Evolutionary conservation across 228 moss, liverwort and hornwort species (phyloP).

Genomic region (Sphagnum magellanicum): DNA sequence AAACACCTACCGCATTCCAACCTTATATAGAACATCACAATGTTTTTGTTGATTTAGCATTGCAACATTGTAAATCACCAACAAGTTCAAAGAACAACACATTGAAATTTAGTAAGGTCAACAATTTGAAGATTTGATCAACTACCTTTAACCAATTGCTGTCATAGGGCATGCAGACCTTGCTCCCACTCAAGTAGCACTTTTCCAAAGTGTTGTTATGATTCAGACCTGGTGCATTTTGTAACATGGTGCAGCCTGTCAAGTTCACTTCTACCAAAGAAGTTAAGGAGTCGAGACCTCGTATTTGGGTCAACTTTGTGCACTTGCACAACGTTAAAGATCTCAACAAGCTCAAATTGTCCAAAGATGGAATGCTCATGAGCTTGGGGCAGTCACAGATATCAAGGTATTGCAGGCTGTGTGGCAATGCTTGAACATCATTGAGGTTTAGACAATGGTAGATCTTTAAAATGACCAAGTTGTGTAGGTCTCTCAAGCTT

Average conservation of each 20-base stretch:
- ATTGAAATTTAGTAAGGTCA: not conserved
- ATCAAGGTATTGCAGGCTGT: not conserved
- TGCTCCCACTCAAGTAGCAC: constrained; percentile 6
- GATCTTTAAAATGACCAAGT: not conserved
- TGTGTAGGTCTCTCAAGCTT: constrained; percentile 2
- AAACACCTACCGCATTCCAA: no score
- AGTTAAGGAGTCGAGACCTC: constrained; percentile 3
- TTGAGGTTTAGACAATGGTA: not conserved
- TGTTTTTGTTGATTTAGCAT: not conserved
- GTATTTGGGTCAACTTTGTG: not conserved
- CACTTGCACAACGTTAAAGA: not conserved
- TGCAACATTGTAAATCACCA: not conserved
- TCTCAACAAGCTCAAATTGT: not conserved
- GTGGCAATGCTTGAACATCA: not conserved
- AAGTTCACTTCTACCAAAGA: constrained; percentile 6
- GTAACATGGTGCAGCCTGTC: constrained; percentile 5
- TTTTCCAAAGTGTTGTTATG: not conserved
- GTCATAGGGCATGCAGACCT: not conserved
- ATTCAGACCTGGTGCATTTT: not conserved
- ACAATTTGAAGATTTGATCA: not conserved
- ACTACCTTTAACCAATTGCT: constrained; percentile 5
- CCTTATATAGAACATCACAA: no score
- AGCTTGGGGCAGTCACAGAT: not conserved
- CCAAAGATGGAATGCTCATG: not conserved
- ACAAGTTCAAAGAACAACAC: not conserved